These are phyloP conservation scores for Tremellales sp. DNA, from an alignment of 1,284 basidiomycete species.

Conservation along the genomic window DNA sequence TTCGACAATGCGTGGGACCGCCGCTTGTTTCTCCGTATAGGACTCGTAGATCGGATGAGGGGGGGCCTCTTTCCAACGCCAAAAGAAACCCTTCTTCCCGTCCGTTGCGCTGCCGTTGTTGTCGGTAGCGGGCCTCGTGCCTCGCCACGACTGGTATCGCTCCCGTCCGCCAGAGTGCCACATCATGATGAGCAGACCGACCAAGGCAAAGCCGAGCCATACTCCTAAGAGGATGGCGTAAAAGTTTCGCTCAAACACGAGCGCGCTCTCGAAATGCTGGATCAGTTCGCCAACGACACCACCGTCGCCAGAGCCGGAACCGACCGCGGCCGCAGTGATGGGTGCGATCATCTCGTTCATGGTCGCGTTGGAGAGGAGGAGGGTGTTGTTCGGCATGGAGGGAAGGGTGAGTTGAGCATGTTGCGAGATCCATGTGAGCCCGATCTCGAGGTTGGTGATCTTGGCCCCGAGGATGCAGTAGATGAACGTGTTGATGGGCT, in stretches of 20 bases:
- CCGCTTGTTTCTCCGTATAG: conserved; percentile 22
- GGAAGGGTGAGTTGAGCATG: conserved; percentile 78
- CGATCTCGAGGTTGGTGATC: conserved; percentile 76
- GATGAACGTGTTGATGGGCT: conserved; percentile 79
- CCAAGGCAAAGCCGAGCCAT: conserved; percentile 54
- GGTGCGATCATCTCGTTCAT: conserved; percentile 73
- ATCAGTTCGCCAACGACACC: conserved; percentile 74
- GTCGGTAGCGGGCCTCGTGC: not conserved
- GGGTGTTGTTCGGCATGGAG: conserved; percentile 64
- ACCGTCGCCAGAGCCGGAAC: conserved; percentile 49
- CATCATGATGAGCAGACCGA: conserved; percentile 35
- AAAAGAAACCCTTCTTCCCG: not conserved
- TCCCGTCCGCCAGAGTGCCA: conserved; percentile 40
- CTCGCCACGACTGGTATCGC: conserved; percentile 16
- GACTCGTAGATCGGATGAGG: conserved; percentile 32
- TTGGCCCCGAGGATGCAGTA: conserved; percentile 86
- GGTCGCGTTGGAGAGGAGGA: conserved; percentile 66
- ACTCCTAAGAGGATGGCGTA: conserved; percentile 75
- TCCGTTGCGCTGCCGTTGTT: not conserved
- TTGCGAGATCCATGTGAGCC: conserved; percentile 85
- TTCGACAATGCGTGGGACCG: conserved; percentile 13
- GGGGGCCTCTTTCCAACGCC: conserved; percentile 16
- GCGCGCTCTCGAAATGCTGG: conserved; percentile 62
- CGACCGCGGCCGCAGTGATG: conserved; percentile 73
- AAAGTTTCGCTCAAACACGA: conserved; percentile 76